Evolutionary conservation across 2,329 filamentous ascomycete genomes (phyloP).

Genomic region (Thermothelomyces thermophilus): DNA sequence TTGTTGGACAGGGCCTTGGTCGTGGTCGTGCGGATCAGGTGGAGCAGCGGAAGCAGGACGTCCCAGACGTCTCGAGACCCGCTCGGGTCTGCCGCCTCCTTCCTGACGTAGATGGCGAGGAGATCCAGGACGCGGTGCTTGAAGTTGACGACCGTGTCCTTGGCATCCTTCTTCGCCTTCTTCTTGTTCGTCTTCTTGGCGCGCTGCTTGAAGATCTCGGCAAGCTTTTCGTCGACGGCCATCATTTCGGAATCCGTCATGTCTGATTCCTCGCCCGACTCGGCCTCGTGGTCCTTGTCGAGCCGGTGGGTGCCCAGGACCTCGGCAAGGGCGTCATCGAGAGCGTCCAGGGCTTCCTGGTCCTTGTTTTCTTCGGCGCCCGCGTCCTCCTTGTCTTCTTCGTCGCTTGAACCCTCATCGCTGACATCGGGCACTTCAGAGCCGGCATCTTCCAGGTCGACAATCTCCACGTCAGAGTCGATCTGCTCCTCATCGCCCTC

Average conservation of each 20-base stretch:
- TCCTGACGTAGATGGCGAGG: slow-evolving; percentile 75
- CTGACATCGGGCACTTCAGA: slow-evolving; percentile 35
- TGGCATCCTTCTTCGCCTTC: slow-evolving; percentile 80
- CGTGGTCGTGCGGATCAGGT: slow-evolving; percentile 67
- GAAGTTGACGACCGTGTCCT: slow-evolving; percentile 85
- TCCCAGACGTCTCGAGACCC: slow-evolving; percentile 43
- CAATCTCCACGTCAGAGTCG: slow-evolving; percentile 40
- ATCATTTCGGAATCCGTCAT: slow-evolving; percentile 98
- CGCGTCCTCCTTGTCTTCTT: slow-evolving; percentile 35
- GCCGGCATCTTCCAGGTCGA: slow-evolving; percentile 36
- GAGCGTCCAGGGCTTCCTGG: slow-evolving; percentile 38
- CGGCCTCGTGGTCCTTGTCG: slow-evolving; percentile 53
- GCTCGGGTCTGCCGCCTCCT: slow-evolving; percentile 52
- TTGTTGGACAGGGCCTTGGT: slow-evolving; percentile 70
- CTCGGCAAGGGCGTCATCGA: slow-evolving; percentile 70
- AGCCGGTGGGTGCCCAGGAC: slow-evolving; percentile 66
- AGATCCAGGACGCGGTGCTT: slow-evolving; percentile 91
- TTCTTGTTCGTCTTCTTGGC: slow-evolving; percentile 64
- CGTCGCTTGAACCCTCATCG: slow-evolving; percentile 31
- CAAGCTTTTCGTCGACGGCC: slow-evolving; percentile 73
- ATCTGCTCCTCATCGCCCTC: slow-evolving; percentile 36
- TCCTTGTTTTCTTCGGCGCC: slow-evolving; percentile 38
- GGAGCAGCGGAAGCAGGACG: slow-evolving; percentile 69
- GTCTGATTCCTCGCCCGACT: slow-evolving; percentile 61
- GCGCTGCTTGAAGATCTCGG: slow-evolving; percentile 76